Evolutionary conservation across 2,329 filamentous ascomycete species (phyloP), one percentile per base, ranked within the genome.

Genomic region (Ascochyta lentis): DNA sequence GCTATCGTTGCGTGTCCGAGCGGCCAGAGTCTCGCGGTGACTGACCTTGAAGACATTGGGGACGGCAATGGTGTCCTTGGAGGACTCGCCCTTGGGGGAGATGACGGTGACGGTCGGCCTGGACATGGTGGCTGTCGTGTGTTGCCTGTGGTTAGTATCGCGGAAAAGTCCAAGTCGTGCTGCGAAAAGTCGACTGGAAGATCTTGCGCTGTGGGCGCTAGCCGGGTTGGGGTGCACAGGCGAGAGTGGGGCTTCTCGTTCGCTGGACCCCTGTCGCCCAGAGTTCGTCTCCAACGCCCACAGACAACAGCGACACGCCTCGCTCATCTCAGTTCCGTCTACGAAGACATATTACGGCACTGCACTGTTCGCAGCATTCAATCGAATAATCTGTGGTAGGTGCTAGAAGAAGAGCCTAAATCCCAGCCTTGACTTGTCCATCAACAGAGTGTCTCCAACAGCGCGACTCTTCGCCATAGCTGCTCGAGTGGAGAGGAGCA

Each of bases 31-130:
- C 22, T 55, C 40, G 46, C 42, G 15, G 23, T 4, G 43, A 72
- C 71, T 72, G 49, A 70, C 73, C 82, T 87, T 88, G 90, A 99
- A 99, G 84, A 99, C 94, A 83, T 92, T 88, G 78, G 96, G 95
- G 76, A 98, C 89, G 80, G 95, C 87, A 82, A 93, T 88, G 78
- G 93, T 94, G 80, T 89, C 87, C 80, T 90, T 90, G 82, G 88
- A 90, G 83, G 92, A 85, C 85, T 89, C 86, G 85, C 95, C 95
- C 89, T 97, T 93, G 83, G 92, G 92, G 83, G 90, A 89, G 85
- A 96, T 88, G 85, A 99, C 93, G 80, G 92, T 91, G 81, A 99
- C 95, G 79, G 93, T 97, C 82, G 95, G 95, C 85, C 95, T 88
- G 81, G 90, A 93, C 85, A 93, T 91, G 54, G 54, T 66, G 64